Base-by-base conservation (phyloP, 2,329 filamentous ascomycete genomes). In the Epicoccum nigrum region DNA sequence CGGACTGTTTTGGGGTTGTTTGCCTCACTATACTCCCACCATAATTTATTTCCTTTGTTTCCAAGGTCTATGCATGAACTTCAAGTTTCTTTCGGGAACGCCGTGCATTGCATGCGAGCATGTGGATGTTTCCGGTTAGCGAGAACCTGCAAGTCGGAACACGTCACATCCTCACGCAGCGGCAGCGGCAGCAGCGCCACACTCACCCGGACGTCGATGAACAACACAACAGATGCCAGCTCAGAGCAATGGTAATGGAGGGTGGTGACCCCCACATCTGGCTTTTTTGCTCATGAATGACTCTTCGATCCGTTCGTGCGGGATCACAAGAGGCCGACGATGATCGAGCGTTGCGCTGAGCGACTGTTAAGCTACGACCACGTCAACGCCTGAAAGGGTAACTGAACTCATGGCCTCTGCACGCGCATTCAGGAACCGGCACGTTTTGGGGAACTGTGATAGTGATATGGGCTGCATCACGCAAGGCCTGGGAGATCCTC, bases 171-270 rank as follows among this genome's bases (percentile, higher is more conserved):
- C 57, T 51, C 50, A 28, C 50, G 45, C 55, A 58, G n/a, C n/a
- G n/a, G n/a, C n/a, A n/a, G n/a, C n/a, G n/a, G n/a, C n/a, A n/a
- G n/a, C n/a, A n/a, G 59, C 59, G 62, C 58, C 53, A 55, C 55
- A 54, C 40, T 54, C 27, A 48, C 54, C 39, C 49, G 54, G 38
- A 52, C 30, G 40, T 63, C 51, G 33, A 55, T 58, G 60, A 65
- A 65, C 61, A 65, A 59, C 62, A 60, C 57, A 64, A 64, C 62
- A 48, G 53, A 43, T 65, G 62, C 62, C 60, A 64, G 54, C 60
- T 60, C 62, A 65, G 56, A 60, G 59, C 30, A 59, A 43, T 34
- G 51, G 45, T 56, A 45, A 55, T 54, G 51, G 55, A 62, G 55
- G 59, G 55, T 57, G 47, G 41, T 38, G 45, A 49, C 47, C 54